Evolutionary conservation across 192 early-diverging fungal genomes (phyloP), one percentile per base, ranked within the genome.

Genomic region (Diversispora epigaea): DNA sequence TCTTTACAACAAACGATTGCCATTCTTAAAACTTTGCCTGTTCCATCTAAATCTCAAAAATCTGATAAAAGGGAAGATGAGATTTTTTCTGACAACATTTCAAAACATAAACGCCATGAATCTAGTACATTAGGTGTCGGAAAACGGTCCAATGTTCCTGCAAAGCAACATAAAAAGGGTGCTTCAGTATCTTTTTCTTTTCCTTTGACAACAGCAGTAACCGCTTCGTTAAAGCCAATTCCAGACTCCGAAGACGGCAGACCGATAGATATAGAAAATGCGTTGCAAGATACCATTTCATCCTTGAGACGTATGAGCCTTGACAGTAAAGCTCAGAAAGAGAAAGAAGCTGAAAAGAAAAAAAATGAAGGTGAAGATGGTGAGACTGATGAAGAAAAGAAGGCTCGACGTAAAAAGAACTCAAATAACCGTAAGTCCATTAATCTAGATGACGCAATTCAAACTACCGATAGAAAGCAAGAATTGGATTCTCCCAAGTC

Each of bases 1-100:
- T 85, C 84, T 19, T 60, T 88, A 45, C 87, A 86, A 55, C 75
- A 85, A 49, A 86, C 86, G 47, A 88, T 88, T 47, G 84, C 79
- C 57, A 84, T 77, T 32, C 74, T 88, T 25, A 86, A 85, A 47
- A 81, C 61, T 54, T 61, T 88, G 6, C 85, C 87, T 19, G 64
- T 77, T 56, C 77, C 69, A 45, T 46, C 54, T 65, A 77, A 65
- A 41, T 70, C 66, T 75, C 81, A 77, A 63, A 62, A 71, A 50
- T 19, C 56, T 61, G 49, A 68, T 6, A 65, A 65, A 43, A 65
- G 65, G n/a, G 19, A 65, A 2, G 64, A 40, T 15, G 64, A 76
- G 10, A 15, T 3, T 32, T 14, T 9, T 12, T 19, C 22, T 45
- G 65, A 68, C 21, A 11, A 14, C 10, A n/a, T 41, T 50, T 73